These are phyloP conservation scores for Candida sanyaensis DNA, from an alignment of 1,139 yeast genomes.

Conservation along the genomic window DNA sequence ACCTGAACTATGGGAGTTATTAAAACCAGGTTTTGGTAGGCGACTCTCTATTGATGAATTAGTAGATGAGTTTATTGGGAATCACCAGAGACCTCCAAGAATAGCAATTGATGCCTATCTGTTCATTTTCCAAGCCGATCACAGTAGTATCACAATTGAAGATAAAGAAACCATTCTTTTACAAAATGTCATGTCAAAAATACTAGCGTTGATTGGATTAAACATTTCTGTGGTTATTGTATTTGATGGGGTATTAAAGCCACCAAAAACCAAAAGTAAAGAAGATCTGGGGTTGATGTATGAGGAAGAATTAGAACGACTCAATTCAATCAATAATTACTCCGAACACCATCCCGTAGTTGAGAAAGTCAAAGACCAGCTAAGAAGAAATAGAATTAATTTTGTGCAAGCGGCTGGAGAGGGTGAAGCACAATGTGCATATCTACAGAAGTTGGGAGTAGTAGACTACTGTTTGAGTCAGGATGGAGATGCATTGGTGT, in stretches of 20 bases:
- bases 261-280: slow-evolving; percentile 25
- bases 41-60: slow-evolving; percentile 49
- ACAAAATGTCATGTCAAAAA: slow-evolving; percentile 50
- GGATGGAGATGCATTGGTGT: slow-evolving; percentile 73
- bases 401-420: slow-evolving; percentile 67
- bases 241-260: slow-evolving; percentile 72
- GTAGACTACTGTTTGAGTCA: slow-evolving; percentile 76
- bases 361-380: slow-evolving; percentile 17
- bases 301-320: slow-evolving; percentile 20
- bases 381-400: slow-evolving; percentile 25
- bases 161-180: slow-evolving; percentile 17
- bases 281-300: slow-evolving; percentile 9
- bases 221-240: slow-evolving; percentile 68
- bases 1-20: slow-evolving; percentile 55
- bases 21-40: slow-evolving; percentile 39
- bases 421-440: slow-evolving; percentile 84
- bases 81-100: slow-evolving; percentile 48
- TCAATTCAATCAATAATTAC: slow-evolving; percentile 9
- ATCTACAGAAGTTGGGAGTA: slow-evolving; percentile 53
- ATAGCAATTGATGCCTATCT: slow-evolving; percentile 74
- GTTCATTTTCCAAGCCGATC: slow-evolving; percentile 58
- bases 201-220: slow-evolving; percentile 51
- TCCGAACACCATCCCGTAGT: slow-evolving; percentile 11
- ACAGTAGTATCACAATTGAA: slow-evolving; percentile 18
- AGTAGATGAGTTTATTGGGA: slow-evolving; percentile 36